phyloP scores from a whole-genome alignment of 129 eudicot genomes.

The Arctium lappa region DNA sequence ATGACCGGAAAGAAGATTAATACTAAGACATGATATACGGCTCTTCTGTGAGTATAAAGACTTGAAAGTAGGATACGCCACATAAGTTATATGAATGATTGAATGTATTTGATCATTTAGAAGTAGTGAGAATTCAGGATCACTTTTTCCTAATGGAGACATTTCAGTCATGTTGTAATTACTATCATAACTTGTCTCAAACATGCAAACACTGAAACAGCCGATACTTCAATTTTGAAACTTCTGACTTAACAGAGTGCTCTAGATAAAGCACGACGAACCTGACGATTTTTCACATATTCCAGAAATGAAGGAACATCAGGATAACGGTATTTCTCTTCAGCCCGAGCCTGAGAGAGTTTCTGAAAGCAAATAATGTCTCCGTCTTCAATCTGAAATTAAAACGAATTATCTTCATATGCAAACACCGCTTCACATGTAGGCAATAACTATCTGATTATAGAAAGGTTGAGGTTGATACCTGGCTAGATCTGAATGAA shows the following conservation, averaged over 20 bases:
- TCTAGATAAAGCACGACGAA: slow-evolving; percentile 1
- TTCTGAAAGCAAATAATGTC: slow-evolving; percentile 95
- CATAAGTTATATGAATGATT: background rate
- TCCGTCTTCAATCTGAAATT: slow-evolving; percentile 77
- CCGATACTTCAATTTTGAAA: background rate
- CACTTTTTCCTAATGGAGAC: background rate
- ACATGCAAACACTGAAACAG: background rate
- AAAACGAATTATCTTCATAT: background rate
- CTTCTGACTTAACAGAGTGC: background rate
- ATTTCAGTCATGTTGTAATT: background rate
- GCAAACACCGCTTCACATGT: background rate
- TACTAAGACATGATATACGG: background rate
- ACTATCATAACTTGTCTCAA: background rate
- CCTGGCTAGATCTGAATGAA: slow-evolving; percentile 88
- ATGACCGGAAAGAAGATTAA: background rate
- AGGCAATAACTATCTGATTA: background rate
- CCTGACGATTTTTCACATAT: slow-evolving; percentile 90
- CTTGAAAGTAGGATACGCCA: background rate
- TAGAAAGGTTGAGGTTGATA: slow-evolving; percentile 20
- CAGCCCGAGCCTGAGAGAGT: slow-evolving; percentile 42
- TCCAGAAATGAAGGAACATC: slow-evolving; percentile 84
- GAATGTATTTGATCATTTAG: background rate
- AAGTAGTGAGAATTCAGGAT: background rate
- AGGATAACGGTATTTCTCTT: slow-evolving; percentile 52
- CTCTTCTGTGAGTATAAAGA: background rate